Evolutionary conservation across 1,284 basidiomycete genomes (phyloP).

Genomic region (Coriolopsis trogii): DNA sequence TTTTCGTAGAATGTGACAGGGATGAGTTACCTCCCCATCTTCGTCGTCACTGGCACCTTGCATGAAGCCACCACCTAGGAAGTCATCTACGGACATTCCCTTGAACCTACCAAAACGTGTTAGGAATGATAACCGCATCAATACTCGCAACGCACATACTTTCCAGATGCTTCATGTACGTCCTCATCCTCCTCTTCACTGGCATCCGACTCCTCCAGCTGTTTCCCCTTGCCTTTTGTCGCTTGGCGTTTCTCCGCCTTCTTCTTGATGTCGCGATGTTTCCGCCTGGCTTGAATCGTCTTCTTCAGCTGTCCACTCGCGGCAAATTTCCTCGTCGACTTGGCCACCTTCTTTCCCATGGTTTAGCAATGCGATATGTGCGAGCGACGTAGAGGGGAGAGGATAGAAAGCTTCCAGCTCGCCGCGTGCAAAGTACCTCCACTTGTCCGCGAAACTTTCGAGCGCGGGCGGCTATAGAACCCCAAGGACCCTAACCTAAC

Average conservation of each 20-base stretch:
- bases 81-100: slow-evolving; percentile 78
- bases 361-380: too few species aligned
- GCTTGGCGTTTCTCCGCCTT: slow-evolving; percentile 66
- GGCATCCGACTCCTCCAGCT: slow-evolving; percentile 26
- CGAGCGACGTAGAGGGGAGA: neutral
- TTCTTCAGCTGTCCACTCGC: slow-evolving; percentile 87
- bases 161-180: slow-evolving; percentile 35
- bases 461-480: neutral
- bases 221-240: slow-evolving; percentile 46
- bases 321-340: slow-evolving; percentile 86
- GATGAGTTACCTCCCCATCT: slow-evolving; percentile 24
- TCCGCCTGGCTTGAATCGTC: slow-evolving; percentile 77
- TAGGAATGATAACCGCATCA: neutral
- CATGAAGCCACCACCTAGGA: slow-evolving; percentile 80
- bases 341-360: slow-evolving; percentile 69
- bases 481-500: neutral
- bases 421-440: neutral
- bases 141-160: slow-evolving; percentile 19
- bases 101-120: slow-evolving; percentile 39
- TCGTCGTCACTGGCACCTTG: slow-evolving; percentile 57
- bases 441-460: neutral
- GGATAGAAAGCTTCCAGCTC: neutral
- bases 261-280: slow-evolving; percentile 75
- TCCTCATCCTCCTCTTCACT: slow-evolving; percentile 43
- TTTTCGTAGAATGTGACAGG: neutral